Evolutionary conservation across 352 stramenopile species (phyloP).

Genomic region (Aphanomyces cochlioides): DNA sequence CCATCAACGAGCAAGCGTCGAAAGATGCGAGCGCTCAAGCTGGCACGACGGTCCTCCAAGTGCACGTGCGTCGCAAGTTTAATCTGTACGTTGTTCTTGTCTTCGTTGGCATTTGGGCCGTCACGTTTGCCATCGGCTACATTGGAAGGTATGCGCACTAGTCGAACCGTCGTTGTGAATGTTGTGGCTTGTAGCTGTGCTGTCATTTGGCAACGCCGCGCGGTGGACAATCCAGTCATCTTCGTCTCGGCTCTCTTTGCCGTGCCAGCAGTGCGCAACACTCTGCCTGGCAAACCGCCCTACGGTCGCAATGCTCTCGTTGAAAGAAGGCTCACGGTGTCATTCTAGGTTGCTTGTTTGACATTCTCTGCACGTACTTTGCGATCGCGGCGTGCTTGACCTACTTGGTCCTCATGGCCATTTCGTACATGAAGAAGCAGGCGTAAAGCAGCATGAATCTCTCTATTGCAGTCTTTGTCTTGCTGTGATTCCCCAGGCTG

Average conservation of each 20-base stretch:
- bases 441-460: too few species aligned
- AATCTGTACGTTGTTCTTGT: constrained; percentile 19
- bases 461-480: too few species aligned
- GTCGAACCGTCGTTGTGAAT: neutral
- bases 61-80: constrained; percentile 10
- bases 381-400: constrained; percentile 18
- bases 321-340: too few species aligned
- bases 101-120: constrained; percentile 21
- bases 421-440: constrained; percentile 21
- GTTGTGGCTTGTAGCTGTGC: neutral
- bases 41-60: neutral
- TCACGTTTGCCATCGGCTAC: constrained; percentile 24
- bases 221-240: constrained; percentile 21
- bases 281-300: constrained; percentile 15
- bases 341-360: constrained; percentile 16
- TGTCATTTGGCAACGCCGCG: constrained; percentile 23
- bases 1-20: neutral
- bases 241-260: constrained; percentile 27
- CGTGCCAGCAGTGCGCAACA: constrained; percentile 27
- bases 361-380: constrained; percentile 28
- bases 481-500: too few species aligned
- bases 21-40: neutral
- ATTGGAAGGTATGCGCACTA: constrained; percentile 10
- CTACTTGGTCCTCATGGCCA: constrained; percentile 9
- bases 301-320: neutral